A percentile compares a stretch with the other conserved stretches of the same genome.
Conservation (phyloP, 75 land plant genomes). For the Cupressus sempervirens region DNA sequence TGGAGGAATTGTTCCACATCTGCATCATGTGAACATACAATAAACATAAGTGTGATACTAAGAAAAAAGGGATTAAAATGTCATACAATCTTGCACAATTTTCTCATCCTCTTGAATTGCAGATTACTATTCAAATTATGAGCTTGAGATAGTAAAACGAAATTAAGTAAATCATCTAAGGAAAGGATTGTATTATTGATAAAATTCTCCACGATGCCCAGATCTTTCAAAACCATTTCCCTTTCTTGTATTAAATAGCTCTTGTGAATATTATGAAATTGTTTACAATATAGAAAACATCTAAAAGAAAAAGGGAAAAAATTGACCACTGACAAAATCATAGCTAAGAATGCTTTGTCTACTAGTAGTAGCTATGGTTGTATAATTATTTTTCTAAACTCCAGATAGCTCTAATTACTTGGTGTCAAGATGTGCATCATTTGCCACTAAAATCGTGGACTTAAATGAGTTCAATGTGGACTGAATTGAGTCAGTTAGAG, state of each 20-base stretch:
- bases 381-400: not conserved
- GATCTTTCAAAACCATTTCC: not conserved
- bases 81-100: not conserved
- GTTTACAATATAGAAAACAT: not conserved
- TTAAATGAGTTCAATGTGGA: not conserved
- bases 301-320: not conserved
- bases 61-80: not conserved
- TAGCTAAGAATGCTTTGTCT: not conserved
- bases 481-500: not conserved
- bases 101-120: not conserved
- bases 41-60: conserved; percentile 5
- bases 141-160: not conserved
- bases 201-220: not conserved
- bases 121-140: not conserved
- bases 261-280: not conserved
- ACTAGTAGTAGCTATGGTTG: not conserved
- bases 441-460: not conserved
- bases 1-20: conserved; percentile 36
- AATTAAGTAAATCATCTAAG: not conserved
- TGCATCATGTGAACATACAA: conserved; percentile 12
- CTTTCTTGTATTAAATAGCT: not conserved
- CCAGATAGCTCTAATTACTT: not conserved
- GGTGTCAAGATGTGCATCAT: not conserved
- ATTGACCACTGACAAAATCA: not conserved
- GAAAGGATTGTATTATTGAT: not conserved